Evolutionary conservation across 345 rosid genomes (phyloP).

Genomic region (Sonneratia alba): DNA sequence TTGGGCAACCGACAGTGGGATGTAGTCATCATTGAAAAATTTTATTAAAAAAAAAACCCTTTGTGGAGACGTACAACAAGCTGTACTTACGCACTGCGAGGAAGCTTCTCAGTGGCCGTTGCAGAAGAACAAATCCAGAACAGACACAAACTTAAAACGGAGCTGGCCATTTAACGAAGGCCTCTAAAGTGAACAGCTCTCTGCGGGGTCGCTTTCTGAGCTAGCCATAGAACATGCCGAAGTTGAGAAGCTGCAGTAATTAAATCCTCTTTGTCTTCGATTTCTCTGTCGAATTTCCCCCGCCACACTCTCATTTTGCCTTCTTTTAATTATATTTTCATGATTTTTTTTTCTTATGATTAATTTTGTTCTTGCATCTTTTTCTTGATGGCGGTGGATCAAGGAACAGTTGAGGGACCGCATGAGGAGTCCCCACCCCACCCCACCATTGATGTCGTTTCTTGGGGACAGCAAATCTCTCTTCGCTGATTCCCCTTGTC

Average conservation of each 20-base stretch:
- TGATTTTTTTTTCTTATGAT: neutral
- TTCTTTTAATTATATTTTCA: neutral
- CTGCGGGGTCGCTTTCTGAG: constrained; percentile 15
- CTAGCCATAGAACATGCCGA: constrained; percentile 30
- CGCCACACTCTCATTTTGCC: neutral
- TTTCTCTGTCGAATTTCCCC: no score
- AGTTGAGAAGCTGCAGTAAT: neutral
- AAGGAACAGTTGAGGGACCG: constrained; percentile 3
- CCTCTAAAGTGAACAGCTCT: constrained; percentile 6
- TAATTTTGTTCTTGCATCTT: neutral
- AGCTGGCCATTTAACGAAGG: constrained; percentile 1
- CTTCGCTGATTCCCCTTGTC: neutral
- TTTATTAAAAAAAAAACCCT: no score
- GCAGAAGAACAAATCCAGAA: neutral
- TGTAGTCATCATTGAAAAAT: no score
- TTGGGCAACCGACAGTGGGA: no score
- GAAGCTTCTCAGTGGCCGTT: neutral
- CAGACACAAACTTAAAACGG: neutral
- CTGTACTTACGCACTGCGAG: neutral
- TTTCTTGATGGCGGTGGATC: neutral
- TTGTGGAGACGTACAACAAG: neutral
- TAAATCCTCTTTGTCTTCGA: no score
- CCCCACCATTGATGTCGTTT: neutral
- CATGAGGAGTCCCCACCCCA: no score
- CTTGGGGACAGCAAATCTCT: constrained; percentile 3